These are phyloP conservation scores for Alternaria consortialis DNA, from an alignment of 2,329 filamentous ascomycete genomes.

Conservation along the genomic window DNA sequence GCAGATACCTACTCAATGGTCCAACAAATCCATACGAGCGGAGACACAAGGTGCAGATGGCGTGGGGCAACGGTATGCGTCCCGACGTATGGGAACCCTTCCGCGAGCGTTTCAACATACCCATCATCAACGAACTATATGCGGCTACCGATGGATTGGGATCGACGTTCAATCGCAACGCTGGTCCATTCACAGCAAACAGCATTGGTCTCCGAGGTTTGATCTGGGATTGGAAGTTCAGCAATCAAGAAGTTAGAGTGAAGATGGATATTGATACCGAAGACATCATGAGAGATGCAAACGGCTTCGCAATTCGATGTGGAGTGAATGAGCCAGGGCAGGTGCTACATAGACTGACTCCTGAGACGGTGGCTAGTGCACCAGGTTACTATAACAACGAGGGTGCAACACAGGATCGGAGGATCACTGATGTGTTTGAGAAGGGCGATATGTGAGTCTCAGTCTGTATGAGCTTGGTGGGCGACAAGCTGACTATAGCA, in stretches of 20 bases:
- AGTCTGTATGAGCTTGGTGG: not conserved
- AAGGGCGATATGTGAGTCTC: conserved; percentile 50
- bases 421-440: conserved; percentile 48
- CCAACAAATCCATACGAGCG: conserved; percentile 44
- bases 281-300: conserved; percentile 47
- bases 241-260: conserved; percentile 43
- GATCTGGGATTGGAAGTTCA: conserved; percentile 46
- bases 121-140: conserved; percentile 52
- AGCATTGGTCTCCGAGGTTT: conserved; percentile 47
- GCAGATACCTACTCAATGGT: conserved; percentile 48
- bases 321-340: conserved; percentile 48
- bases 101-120: conserved; percentile 51
- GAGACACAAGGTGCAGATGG: conserved; percentile 44
- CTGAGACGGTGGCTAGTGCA: conserved; percentile 29
- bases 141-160: conserved; percentile 52
- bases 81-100: conserved; percentile 55
- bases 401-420: conserved; percentile 40
- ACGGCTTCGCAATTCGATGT: conserved; percentile 48
- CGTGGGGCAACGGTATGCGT: conserved; percentile 55
- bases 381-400: conserved; percentile 50
- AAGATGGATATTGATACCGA: conserved; percentile 52
- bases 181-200: conserved; percentile 45
- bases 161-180: conserved; percentile 44
- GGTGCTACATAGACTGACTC: conserved; percentile 45
- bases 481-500: conserved; percentile 15